A percentile compares a stretch with the other conserved stretches of the same genome.
Conservation (phyloP, 345 rosid genomes). For the Bruguiera gymnorhiza region DNA sequence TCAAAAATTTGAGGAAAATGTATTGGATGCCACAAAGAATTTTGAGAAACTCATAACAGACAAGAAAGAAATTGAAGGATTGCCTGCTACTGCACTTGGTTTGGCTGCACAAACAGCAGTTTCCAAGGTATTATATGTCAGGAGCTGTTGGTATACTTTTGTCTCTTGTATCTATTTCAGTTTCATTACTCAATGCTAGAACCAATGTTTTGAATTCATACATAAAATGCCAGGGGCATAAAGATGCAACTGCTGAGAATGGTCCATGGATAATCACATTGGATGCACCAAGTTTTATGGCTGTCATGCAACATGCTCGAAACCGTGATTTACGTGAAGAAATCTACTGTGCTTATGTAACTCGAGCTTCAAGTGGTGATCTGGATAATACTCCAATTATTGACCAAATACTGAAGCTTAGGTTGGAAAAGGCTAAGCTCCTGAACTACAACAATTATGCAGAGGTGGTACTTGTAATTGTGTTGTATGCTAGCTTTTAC, state of each 20-base stretch:
- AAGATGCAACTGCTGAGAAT: conserved; percentile 71
- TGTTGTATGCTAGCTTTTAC: conserved; percentile 3
- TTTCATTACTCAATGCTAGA: conserved; percentile 2
- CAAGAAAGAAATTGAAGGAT: conserved; percentile 81
- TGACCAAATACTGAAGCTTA: conserved; percentile 70
- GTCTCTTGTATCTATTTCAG: background rate
- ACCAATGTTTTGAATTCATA: background rate
- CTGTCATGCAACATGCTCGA: conserved; percentile 85
- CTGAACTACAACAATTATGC: conserved; percentile 77
- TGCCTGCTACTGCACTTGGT: conserved; percentile 87
- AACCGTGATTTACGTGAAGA: conserved; percentile 83
- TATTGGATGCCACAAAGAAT: conserved; percentile 85
- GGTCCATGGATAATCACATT: conserved; percentile 89
- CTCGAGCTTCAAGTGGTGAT: conserved; percentile 79
- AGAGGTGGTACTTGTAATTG: conserved; percentile 50
- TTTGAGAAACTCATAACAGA: conserved; percentile 80
- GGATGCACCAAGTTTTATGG: conserved; percentile 72
- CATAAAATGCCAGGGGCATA: conserved; percentile 53
- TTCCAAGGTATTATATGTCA: conserved; percentile 55
- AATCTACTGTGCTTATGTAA: conserved; percentile 61
- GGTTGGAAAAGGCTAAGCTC: conserved; percentile 76
- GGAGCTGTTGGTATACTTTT: background rate
- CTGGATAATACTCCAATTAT: conserved; percentile 69
- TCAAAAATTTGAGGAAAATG: conserved; percentile 79
- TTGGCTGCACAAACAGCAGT: conserved; percentile 87